Evolutionary conservation across 2,329 filamentous ascomycete genomes (phyloP).

Genomic region (Phyllosticta citrichinensis): DNA sequence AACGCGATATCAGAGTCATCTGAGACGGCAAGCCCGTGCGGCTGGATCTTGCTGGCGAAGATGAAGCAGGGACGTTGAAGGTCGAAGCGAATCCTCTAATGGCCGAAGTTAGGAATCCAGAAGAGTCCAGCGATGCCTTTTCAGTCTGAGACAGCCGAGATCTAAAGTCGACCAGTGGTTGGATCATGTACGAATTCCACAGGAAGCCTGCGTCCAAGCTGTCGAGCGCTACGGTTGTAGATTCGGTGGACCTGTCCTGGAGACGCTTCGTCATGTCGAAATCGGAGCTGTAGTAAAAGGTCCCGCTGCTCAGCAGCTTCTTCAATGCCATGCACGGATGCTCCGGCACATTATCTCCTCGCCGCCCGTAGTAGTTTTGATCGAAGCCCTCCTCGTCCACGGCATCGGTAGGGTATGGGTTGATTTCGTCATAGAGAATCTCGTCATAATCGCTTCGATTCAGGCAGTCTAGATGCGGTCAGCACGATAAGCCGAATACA

Average conservation of each 20-base stretch:
- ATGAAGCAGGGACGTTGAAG: slow-evolving; percentile 68
- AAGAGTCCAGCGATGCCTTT: slow-evolving; percentile 69
- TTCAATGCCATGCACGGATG: slow-evolving; percentile 86
- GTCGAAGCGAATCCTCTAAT: slow-evolving; percentile 89
- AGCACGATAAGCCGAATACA: neutral
- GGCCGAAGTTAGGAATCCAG: slow-evolving; percentile 80
- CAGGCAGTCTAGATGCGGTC: slow-evolving; percentile 55
- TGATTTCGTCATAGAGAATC: slow-evolving; percentile 49
- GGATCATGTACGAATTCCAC: slow-evolving; percentile 99
- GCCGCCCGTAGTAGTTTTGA: slow-evolving; percentile 42
- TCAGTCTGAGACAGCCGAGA: slow-evolving; percentile 68
- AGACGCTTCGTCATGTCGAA: slow-evolving; percentile 92
- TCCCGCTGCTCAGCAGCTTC: slow-evolving; percentile 85
- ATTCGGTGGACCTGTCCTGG: slow-evolving; percentile 74
- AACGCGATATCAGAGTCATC: slow-evolving; percentile 79
- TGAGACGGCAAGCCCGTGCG: slow-evolving; percentile 68
- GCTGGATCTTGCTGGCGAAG: slow-evolving; percentile 57
- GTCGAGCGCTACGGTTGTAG: slow-evolving; percentile 75
- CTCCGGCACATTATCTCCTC: slow-evolving; percentile 62
- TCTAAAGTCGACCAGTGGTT: slow-evolving; percentile 80
- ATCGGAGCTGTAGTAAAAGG: slow-evolving; percentile 97
- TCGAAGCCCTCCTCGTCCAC: slow-evolving; percentile 45
- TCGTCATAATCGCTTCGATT: slow-evolving; percentile 81
- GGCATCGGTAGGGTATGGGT: slow-evolving; percentile 44
- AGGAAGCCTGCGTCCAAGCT: slow-evolving; percentile 86